Base-by-base conservation (phyloP, 2,329 filamentous ascomycete genomes). In the Colletotrichum destructivum region DNA sequence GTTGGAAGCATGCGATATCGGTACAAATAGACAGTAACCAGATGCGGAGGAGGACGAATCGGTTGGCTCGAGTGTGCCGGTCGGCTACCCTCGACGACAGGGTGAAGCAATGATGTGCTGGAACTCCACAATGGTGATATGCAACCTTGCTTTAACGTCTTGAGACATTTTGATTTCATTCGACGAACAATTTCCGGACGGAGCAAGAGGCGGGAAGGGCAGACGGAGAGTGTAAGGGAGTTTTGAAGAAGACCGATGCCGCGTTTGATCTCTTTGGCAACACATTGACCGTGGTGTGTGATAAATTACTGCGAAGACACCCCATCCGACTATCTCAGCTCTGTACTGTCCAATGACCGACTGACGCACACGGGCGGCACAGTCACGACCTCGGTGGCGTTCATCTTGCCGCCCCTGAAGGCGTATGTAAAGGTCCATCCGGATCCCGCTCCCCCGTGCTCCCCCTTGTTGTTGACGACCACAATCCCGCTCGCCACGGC, bases 401-500 rank as follows among this genome's bases (percentile, higher is more conserved):
- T 78, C 87, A 89, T 89, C 9, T 71, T 74, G 0, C 83, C 84
- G 3, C 84, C 84, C 4, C 87, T 79, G 72, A 84, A 88, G 0
- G 87, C 79, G 73, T 89, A 89, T 3, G 85, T 87, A 73, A 89
- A 89, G 0, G 81, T 84, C 88, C 88, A 89, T 0, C 87, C 87
- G 2, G 85, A 88, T 0, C 79, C 87, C 0, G 88, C 88, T 1
- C 79, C 88, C 0, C 83, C 88, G 54, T 89, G 86, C 52, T 84
- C 79, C 0, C 87, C 88, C 61, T 82, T 76, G 35, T 76, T 84
- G 73, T 87, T 80, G 8, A 88, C 84, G 7, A 89, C 87, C 0
- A 89, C 86, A 3, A 89, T 77, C 0, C 88, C 88, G 61, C 83
- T 86, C 35, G 81, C 78, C 1, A 88, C 76, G 1, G 78, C 77